These are phyloP conservation scores for Fusarium dimerum DNA, from an alignment of 2,329 filamentous ascomycete genomes.

Conservation along the genomic window DNA sequence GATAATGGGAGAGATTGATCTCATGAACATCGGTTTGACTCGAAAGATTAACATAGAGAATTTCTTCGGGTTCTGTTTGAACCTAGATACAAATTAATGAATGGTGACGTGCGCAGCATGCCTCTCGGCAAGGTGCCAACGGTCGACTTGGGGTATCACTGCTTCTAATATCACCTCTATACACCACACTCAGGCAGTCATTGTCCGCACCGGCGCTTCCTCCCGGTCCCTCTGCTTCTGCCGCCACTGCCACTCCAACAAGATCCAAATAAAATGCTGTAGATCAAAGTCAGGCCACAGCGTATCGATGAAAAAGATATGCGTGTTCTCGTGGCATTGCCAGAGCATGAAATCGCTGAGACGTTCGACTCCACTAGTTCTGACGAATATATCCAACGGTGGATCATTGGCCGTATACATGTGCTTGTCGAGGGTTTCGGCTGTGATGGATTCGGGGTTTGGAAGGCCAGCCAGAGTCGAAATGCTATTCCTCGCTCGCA, in stretches of 20 bases:
- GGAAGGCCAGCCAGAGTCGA: slow-evolving; percentile 45
- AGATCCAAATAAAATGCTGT: slow-evolving; percentile 87
- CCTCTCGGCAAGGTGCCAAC: slow-evolving; percentile 2
- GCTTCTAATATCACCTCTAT: slow-evolving; percentile 11
- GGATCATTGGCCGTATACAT: slow-evolving; percentile 86
- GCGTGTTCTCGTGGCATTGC: slow-evolving; percentile 92
- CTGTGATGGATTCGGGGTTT: slow-evolving; percentile 86
- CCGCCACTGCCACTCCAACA: slow-evolving; percentile 84
- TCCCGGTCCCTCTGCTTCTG: slow-evolving; percentile 59
- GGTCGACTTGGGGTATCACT: slow-evolving; percentile 24
- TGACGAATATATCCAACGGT: slow-evolving; percentile 85
- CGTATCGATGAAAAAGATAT: slow-evolving; percentile 88
- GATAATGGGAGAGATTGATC: background rate
- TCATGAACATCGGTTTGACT: background rate
- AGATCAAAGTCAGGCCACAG: slow-evolving; percentile 97
- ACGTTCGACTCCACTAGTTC: slow-evolving; percentile 89
- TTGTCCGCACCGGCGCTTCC: slow-evolving; percentile 40
- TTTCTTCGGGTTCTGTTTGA: background rate
- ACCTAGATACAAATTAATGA: slow-evolving; percentile 6
- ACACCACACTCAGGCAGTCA: slow-evolving; percentile 27
- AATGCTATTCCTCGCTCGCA: slow-evolving; percentile 33
- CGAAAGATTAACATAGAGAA: background rate
- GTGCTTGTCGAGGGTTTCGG: slow-evolving; percentile 78
- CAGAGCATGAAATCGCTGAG: slow-evolving; percentile 98
- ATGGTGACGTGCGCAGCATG: slow-evolving; percentile 1